phyloP scores from a whole-genome alignment of 2,329 filamentous ascomycete species.

The Ascochyta koolunga region DNA sequence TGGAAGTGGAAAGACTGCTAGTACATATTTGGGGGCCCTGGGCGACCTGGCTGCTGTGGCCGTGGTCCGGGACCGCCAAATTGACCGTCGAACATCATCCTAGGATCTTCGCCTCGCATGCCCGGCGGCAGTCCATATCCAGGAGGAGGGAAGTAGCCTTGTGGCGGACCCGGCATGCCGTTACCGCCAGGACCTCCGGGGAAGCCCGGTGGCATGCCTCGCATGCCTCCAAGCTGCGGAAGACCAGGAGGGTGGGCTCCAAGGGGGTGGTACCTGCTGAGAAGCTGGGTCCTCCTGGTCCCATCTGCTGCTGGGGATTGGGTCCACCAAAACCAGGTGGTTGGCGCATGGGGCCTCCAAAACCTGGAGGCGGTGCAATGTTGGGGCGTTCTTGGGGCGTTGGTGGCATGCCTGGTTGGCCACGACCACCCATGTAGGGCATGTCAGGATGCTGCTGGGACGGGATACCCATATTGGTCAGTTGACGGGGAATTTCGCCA shows the following conservation, averaged over 20 bases:
- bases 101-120: constrained; percentile 43
- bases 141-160: constrained; percentile 44
- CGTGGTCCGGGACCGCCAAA: constrained; percentile 39
- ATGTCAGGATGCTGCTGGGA: constrained; percentile 47
- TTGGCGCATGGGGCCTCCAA: constrained; percentile 44
- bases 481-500: constrained; percentile 43
- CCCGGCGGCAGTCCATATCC: constrained; percentile 40
- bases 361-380: constrained; percentile 46
- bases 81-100: constrained; percentile 47
- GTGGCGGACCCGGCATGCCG: constrained; percentile 43
- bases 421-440: constrained; percentile 41
- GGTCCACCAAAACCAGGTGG: constrained; percentile 44
- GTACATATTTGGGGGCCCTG: constrained; percentile 43
- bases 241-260: constrained; percentile 47
- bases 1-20: constrained; percentile 12
- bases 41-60: constrained; percentile 34
- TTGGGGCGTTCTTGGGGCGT: constrained; percentile 45
- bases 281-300: constrained; percentile 40
- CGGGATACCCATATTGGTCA: constrained; percentile 51
- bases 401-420: constrained; percentile 45
- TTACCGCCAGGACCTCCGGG: constrained; percentile 35
- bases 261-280: constrained; percentile 48
- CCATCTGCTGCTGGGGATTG: constrained; percentile 39
- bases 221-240: constrained; percentile 36
- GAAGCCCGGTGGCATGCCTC: constrained; percentile 31